These are phyloP conservation scores for Bipolaris zeicola DNA, from an alignment of 2,329 filamentous ascomycete species.

Conservation along the genomic window DNA sequence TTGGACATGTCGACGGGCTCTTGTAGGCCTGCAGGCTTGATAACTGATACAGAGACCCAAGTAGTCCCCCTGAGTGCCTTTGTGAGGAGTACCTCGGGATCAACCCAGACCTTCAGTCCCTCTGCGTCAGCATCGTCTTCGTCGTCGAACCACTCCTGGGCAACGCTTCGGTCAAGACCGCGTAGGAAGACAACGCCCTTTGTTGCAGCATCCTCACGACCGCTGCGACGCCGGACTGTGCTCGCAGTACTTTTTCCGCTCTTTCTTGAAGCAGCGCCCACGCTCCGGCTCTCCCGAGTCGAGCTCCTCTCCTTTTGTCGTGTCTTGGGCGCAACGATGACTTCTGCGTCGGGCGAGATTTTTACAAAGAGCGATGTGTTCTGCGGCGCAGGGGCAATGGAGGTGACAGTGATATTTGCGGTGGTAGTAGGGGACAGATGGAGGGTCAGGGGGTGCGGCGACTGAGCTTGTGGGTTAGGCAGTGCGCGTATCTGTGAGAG, in stretches of 20 bases:
- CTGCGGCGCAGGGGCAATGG: conserved; percentile 75
- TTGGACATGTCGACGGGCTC: conserved; percentile 73
- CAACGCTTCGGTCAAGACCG: conserved; percentile 73
- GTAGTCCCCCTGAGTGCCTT: conserved; percentile 76
- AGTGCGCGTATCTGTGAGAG: conserved; percentile 90
- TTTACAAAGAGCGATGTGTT: conserved; percentile 81
- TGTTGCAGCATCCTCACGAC: conserved; percentile 67
- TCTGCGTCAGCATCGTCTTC: conserved; percentile 55
- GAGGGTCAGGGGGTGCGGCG: conserved; percentile 80
- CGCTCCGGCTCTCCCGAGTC: conserved; percentile 77
- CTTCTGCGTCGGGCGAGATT: conserved; percentile 90
- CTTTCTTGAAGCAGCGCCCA: conserved; percentile 77
- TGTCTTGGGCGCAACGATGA: conserved; percentile 94
- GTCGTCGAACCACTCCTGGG: conserved; percentile 79
- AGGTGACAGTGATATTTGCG: conserved; percentile 85
- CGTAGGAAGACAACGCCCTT: conserved; percentile 75
- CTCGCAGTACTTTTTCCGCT: conserved; percentile 78
- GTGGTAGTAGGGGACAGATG: conserved; percentile 95
- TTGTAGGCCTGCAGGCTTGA: conserved; percentile 79
- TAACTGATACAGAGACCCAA: conserved; percentile 83
- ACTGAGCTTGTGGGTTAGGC: conserved; percentile 74
- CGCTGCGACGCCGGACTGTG: conserved; percentile 65
- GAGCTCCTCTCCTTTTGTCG: conserved; percentile 70
- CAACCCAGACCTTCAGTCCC: conserved; percentile 80
- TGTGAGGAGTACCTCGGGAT: conserved; percentile 73